Evolutionary conservation across 371 early-diverging fungal species (phyloP).

Genomic region (Thermomucor indicae-seudaticae): DNA sequence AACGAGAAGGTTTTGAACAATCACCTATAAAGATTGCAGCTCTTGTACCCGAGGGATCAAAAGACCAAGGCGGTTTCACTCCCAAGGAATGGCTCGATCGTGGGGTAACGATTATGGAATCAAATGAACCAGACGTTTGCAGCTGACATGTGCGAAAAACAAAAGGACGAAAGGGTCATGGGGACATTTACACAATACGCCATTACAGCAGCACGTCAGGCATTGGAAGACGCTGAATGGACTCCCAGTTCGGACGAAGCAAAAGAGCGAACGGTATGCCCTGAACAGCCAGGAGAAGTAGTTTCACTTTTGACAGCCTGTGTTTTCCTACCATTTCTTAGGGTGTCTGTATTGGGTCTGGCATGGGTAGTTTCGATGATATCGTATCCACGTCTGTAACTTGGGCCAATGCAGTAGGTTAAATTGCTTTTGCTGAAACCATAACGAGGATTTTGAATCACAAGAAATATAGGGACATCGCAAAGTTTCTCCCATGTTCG

Average conservation of each 20-base stretch:
- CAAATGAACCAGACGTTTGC: too few species aligned
- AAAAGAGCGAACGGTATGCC: slow-evolving; percentile 53
- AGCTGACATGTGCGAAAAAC: neutral
- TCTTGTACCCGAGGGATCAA: slow-evolving; percentile 54
- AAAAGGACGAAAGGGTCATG: slow-evolving; percentile 74
- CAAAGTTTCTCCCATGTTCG: slow-evolving; percentile 87
- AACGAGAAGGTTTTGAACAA: slow-evolving; percentile 44
- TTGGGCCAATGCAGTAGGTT: slow-evolving; percentile 50
- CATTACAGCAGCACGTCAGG: slow-evolving; percentile 81
- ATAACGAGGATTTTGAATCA: neutral
- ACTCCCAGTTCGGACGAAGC: slow-evolving; percentile 42
- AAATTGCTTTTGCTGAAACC: neutral
- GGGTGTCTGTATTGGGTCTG: slow-evolving; percentile 90
- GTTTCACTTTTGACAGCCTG: too few species aligned
- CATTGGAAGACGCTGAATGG: slow-evolving; percentile 82
- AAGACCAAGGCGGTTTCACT: slow-evolving; percentile 59
- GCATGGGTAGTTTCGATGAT: slow-evolving; percentile 91
- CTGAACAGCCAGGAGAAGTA: slow-evolving; percentile 41
- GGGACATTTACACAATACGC: slow-evolving; percentile 88
- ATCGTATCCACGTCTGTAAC: slow-evolving; percentile 57
- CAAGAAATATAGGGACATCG: slow-evolving; percentile 58
- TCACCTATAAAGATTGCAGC: slow-evolving; percentile 85
- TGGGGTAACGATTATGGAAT: slow-evolving; percentile 41
- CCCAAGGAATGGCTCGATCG: slow-evolving; percentile 69
- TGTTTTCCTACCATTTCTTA: too few species aligned